Evolutionary conservation across 129 eudicot species (phyloP), one percentile per base, ranked within the genome.

Genomic region (Flaveria brownii): DNA sequence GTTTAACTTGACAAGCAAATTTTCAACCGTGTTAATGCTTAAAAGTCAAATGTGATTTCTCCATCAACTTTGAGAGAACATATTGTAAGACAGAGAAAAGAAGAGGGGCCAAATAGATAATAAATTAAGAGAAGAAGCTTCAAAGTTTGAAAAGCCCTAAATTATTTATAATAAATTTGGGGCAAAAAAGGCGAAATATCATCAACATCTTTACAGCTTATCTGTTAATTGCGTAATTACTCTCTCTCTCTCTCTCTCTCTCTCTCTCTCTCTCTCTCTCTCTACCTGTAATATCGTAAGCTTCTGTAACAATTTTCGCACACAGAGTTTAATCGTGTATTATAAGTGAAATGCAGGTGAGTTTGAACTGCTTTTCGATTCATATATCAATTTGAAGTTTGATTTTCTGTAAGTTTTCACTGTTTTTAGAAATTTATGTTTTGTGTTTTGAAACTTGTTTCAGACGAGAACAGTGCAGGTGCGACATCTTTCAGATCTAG

Each of bases 401-500:
- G 42, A 50, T 18, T 54, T 41, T 30, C 55, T 2, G 2, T 9
- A 16, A 30, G 18, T 70, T 30, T 17, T 59, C 47, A 50, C 6
- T 10, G 5, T 46, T 43, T 42, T 61, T 5, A 0, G 25, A 30
- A 17, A 23, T 47, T 45, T 17, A 71, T 45, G 51, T 43, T 51
- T 64, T 55, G 42, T 14, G 51, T 20, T 74, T 36, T 59, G 49
- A 22, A 25, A 46, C 39, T n/a, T 80, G 10, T 75, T 74, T 68
- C 78, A 87, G 98, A 82, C 81, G 20, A 83, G 93, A 85, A 94
- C 97, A 1, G 94, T 94, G 36, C 79, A 89, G 70, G 97, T 94
- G 20, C 79, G 87, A 59, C 86, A 85, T 75, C 80, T 95, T 26
- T 95, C 99, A 89, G 97, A 91, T 95, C 97, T 89, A 85, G 99